Conservation (phyloP, 148 eudicot species). For the Chenopodium formosanum region DNA sequence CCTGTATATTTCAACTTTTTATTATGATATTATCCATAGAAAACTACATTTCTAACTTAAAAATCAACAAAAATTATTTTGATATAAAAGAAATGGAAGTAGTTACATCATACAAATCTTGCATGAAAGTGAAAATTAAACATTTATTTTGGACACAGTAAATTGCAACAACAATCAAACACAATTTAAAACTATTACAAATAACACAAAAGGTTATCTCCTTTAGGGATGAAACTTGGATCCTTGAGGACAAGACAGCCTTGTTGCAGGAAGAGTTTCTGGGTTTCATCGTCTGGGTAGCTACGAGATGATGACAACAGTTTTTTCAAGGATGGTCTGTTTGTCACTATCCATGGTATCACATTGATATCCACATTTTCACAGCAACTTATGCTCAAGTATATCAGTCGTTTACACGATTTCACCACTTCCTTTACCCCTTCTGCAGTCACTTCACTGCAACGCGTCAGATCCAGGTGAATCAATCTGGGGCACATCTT, state of each 20-base stretch:
- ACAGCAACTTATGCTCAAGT: constrained; percentile 19
- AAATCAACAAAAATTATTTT: too few relatives aligned
- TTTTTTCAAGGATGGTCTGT: constrained; percentile 20
- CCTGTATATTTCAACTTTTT: too few relatives aligned
- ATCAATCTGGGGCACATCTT: constrained; percentile 16
- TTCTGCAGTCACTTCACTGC: constrained; percentile 24
- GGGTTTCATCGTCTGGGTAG: constrained; percentile 15
- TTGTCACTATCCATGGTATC: constrained; percentile 24
- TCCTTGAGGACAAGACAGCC: constrained; percentile 15
- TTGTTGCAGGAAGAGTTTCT: constrained; percentile 4
- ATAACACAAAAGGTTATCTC: too few relatives aligned
- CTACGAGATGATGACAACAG: constrained; percentile 17
- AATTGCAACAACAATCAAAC: too few relatives aligned
- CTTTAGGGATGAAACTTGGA: not conserved
- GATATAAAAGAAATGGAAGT: too few relatives aligned
- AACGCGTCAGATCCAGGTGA: constrained; percentile 21
- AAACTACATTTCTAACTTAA: too few relatives aligned
- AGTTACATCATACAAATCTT: too few relatives aligned
- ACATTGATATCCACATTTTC: constrained; percentile 6
- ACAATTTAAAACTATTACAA: not conserved
- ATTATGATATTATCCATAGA: too few relatives aligned
- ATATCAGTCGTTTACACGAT: constrained; percentile 26
- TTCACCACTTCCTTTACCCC: constrained; percentile 27
- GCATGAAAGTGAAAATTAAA: too few relatives aligned
- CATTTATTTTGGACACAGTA: too few relatives aligned